Evolutionary conservation across 179 eudicot genomes (phyloP).

Genomic region (Amaranthus tricolor): DNA sequence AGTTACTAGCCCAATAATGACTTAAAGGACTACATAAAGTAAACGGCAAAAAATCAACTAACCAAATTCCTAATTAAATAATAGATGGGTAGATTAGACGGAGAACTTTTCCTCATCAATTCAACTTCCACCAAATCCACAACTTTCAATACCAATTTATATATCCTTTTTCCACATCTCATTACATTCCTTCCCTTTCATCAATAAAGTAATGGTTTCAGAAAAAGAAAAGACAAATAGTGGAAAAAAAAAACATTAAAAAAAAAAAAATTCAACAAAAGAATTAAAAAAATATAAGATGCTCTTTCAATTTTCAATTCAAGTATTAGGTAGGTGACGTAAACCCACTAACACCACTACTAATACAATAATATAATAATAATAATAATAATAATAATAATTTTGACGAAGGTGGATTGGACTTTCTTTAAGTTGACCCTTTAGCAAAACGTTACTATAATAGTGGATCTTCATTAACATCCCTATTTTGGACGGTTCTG

Average conservation of each 20-base stretch:
- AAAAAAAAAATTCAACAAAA: background rate
- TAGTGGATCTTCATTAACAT: conserved; percentile 1
- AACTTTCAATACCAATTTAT: too few relatives aligned
- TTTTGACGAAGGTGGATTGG: conserved; percentile 19
- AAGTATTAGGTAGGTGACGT: conserved; percentile 28
- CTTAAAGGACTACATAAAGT: too few relatives aligned
- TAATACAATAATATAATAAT: background rate
- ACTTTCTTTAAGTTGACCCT: conserved; percentile 31
- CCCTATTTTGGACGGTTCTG: conserved; percentile 21
- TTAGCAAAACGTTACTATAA: conserved; percentile 21
- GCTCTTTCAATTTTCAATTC: conserved; percentile 1
- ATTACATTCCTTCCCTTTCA: too few relatives aligned
- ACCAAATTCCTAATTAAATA: too few relatives aligned
- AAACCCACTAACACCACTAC: conserved; percentile 24
- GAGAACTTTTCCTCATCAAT: too few relatives aligned
- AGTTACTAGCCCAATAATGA: too few relatives aligned
- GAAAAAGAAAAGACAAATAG: background rate
- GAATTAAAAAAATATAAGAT: background rate
- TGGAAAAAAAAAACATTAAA: conserved; percentile 6
- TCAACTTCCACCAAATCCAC: too few relatives aligned
- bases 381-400: background rate
- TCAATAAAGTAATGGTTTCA: too few relatives aligned
- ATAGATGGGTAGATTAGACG: too few relatives aligned
- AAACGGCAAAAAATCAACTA: too few relatives aligned
- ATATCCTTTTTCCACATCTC: too few relatives aligned